Conservation (phyloP, 192 early-diverging fungal genomes). For the Umbelopsis vinacea region DNA sequence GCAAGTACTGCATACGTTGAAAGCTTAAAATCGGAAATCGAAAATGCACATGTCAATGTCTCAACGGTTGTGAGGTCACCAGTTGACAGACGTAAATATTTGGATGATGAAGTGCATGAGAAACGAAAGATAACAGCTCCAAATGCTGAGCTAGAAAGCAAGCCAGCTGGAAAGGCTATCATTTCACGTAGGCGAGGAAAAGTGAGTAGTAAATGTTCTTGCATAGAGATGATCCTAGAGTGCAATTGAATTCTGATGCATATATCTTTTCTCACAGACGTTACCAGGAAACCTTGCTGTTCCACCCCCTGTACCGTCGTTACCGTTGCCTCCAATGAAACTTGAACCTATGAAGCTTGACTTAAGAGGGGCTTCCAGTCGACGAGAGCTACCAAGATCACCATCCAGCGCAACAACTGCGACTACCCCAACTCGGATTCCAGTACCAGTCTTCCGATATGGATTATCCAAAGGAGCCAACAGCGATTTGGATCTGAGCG, state of each 20-base stretch:
- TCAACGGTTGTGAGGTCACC: background rate
- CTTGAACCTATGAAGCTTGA: conserved; percentile 20
- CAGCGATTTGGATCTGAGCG: background rate
- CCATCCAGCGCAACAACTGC: conserved; percentile 5
- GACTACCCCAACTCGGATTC: conserved; percentile 9
- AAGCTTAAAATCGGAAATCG: background rate
- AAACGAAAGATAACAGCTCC: background rate
- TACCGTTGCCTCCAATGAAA: conserved; percentile 27
- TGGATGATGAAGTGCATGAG: background rate
- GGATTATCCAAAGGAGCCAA: conserved; percentile 11
- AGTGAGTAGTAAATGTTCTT: conserved; percentile 14
- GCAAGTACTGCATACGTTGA: background rate
- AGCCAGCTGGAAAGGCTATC: background rate
- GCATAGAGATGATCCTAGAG: background rate
- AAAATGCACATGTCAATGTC: background rate
- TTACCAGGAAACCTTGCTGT: conserved; percentile 34
- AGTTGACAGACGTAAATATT: background rate
- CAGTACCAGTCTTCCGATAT: conserved; percentile 10
- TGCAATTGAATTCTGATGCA: background rate
- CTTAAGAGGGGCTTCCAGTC: background rate
- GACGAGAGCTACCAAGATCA: background rate
- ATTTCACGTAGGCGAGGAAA: conserved; percentile 32
- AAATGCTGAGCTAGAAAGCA: background rate
- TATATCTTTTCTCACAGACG: conserved; percentile 18
- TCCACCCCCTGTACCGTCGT: conserved; percentile 26